Evolutionary conservation across 2,329 filamentous ascomycete genomes (phyloP), one percentile per base, ranked within the genome.

Genomic region (Beauveria asiatica): DNA sequence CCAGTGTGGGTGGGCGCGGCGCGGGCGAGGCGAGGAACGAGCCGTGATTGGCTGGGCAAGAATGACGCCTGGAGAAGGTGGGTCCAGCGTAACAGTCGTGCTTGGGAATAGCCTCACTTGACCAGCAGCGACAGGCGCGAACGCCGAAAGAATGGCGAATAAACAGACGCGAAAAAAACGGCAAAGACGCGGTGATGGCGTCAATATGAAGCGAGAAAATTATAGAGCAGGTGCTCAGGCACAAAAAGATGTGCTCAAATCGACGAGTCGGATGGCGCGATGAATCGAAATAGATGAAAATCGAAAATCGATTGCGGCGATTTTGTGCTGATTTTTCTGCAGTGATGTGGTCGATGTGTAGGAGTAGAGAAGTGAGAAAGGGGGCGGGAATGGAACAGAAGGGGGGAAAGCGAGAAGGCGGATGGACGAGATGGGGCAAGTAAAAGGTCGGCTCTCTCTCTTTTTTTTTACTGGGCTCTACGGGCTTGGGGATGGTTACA

Each of bases 91-190:
- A 37, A 59, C 52, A 61, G 60, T 61, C 52, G 61, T 58, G 60
- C 53, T 64, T 73, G 72, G 66, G 74, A 75, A 76, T 75, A 75
- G 72, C 74, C 70, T 76, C 74, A 76, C 71, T 64, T 67, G 61
- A 63, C 62, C 54, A 50, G 42, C 57, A 27, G 52, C 51, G 52
- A 51, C 62, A 57, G 62, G 54, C 52, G 58, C 50, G 49, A 56
- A 59, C 50, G 51, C 45, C 46, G 49, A 56, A 61, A 25, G 50
- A 44, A 41, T 27, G 8, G 25, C 13, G 23, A 37, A 52, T 59
- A 17, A 21, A 46, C 51, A 21, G 27, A 55, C 41, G 52, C 62
- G 56, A 66, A 72, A 68, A 68, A 52, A 33, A 56, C 58, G 52
- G 59, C 56, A 52, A 37, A 41, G 54, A 56, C 61, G 67, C 57